Conservation (phyloP, 73 alveolate species). For the Stentor roeselii region DNA sequence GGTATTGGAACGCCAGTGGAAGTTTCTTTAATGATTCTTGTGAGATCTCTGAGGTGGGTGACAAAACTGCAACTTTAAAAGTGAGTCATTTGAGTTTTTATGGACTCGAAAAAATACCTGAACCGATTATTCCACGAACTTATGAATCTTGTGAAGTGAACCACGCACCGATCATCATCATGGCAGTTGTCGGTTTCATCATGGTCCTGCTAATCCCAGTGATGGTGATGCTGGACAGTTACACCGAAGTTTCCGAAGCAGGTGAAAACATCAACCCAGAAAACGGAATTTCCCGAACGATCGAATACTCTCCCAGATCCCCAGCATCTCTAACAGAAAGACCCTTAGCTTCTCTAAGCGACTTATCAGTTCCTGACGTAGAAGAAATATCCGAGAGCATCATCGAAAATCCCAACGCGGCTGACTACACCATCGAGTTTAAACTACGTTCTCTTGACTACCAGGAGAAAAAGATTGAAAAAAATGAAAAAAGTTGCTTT, state of each 20-base stretch:
- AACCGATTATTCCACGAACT: not conserved
- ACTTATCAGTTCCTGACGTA: not conserved
- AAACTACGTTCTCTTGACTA: not conserved
- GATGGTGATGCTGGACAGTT: not conserved
- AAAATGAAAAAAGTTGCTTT: too few relatives aligned
- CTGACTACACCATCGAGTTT: not conserved
- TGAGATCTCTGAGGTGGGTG: not conserved
- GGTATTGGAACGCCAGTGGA: not conserved
- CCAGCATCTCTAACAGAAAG: not conserved
- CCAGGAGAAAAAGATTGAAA: not conserved
- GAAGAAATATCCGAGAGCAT: not conserved
- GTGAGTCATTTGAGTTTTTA: not conserved
- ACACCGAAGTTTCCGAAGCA: too few relatives aligned
- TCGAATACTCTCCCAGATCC: not conserved
- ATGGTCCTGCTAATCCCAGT: not conserved
- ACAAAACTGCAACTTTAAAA: not conserved
- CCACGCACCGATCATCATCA: not conserved
- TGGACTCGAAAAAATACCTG: not conserved
- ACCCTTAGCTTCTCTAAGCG: not conserved
- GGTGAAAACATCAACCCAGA: not conserved
- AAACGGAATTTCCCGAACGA: not conserved
- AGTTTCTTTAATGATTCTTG: not conserved
- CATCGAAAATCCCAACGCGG: not conserved
- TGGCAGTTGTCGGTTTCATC: not conserved
- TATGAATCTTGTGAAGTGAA: not conserved